Percentiles rank a stretch among this genome's conserved stretches.
phyloP scores from a whole-genome alignment of 371 early-diverging fungal genomes.

The Lichtheimia ornata region DNA sequence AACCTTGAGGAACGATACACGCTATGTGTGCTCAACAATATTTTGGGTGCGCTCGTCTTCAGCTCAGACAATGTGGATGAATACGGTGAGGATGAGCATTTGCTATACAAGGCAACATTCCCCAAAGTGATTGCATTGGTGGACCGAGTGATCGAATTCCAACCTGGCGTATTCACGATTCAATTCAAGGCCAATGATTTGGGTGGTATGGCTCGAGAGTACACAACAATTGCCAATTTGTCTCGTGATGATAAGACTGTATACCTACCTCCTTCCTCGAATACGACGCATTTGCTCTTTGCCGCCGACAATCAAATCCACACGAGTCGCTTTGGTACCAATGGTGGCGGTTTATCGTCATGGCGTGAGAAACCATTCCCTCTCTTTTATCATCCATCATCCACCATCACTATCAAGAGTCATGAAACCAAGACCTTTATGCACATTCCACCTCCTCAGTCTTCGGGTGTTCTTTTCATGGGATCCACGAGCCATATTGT shows the following conservation, averaged over 20 bases:
- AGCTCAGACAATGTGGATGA: constrained; percentile 50
- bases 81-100: constrained; percentile 47
- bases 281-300: constrained; percentile 30
- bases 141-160: constrained; percentile 40
- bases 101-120: constrained; percentile 41
- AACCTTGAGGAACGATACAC: constrained; percentile 50
- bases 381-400: constrained; percentile 44
- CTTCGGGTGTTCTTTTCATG: constrained; percentile 19
- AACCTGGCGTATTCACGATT: constrained; percentile 45
- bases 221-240: constrained; percentile 50
- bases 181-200: constrained; percentile 15
- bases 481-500: constrained; percentile 50
- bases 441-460: constrained; percentile 37
- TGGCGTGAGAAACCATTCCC: constrained; percentile 16
- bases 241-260: constrained; percentile 42
- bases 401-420: constrained; percentile 25
- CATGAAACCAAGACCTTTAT: constrained; percentile 52
- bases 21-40: constrained; percentile 57
- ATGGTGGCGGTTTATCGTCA: constrained; percentile 8
- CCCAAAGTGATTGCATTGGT: constrained; percentile 48
- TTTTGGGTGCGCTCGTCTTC: constrained; percentile 62
- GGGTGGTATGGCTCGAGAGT: constrained; percentile 20
- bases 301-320: constrained; percentile 42
- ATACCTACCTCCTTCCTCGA: constrained; percentile 30
- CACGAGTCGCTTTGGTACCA: constrained; percentile 17